Evolutionary conservation across 768 basidiomycete genomes (phyloP), one percentile per base, ranked within the genome.

Genomic region (Podaxis sp.): DNA sequence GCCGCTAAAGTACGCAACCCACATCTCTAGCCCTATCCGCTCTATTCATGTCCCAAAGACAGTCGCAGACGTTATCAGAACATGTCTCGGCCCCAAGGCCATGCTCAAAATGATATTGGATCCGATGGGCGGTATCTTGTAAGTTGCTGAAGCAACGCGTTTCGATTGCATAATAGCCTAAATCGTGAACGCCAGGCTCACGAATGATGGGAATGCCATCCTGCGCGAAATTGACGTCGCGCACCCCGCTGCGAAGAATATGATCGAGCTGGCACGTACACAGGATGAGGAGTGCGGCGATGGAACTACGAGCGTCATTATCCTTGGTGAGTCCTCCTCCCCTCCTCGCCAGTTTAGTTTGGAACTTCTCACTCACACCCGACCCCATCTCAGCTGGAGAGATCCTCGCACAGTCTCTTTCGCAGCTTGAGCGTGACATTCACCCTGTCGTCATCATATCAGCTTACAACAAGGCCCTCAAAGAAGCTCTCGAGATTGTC

Each of bases 51-150:
- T 23, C 28, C 13, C 59, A 21, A 61, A 95, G 95, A 97, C 94
- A 7, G 95, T 98, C 0, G 94, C 96, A 63, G 97, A 98, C 81
- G 95, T 99, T 4, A 98, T 98, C 67, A 76, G 96, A 63, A 98
- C 96, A 63, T 98, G 97, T 83, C 74, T 98, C 37, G 97, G 95
- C 1, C 96, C 96, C 0, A 96, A 97, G 70, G 88, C 97, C 44
- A 98, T 98, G 97, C 79, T 98, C 55, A 99, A 98, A 82, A 98
- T 99, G 97, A 97, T 98, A 67, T 76, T 98, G 47, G 96, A 98
- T 77, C 95, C 95, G 1, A 98, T 99, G 97, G 97, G 97, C 55
- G 97, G 97, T 57, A 98, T 99, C 67, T 70, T 98, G 96, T 96
- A 61, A 57, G 87, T 79, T 35, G 51, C 50, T 40, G 40, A 28